Percentiles rank a stretch among this genome's conserved stretches.
phyloP scores from a whole-genome alignment of 2,329 filamentous ascomycete species.

The Apiospora kogelbergensis region DNA sequence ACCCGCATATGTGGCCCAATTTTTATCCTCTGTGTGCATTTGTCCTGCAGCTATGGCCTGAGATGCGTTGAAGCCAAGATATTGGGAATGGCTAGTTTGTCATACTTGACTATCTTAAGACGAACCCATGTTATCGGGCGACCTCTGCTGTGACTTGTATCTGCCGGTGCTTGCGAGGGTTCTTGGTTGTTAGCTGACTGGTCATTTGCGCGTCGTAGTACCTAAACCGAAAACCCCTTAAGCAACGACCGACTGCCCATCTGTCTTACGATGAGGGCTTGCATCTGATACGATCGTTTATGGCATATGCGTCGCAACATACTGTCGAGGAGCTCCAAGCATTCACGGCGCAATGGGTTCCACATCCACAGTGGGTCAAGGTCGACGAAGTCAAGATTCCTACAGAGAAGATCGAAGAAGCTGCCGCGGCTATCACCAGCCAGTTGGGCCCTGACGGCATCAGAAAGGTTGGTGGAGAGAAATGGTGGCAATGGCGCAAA shows the following conservation, averaged over 20 bases:
- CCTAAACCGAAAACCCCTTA: slow-evolving; percentile 72
- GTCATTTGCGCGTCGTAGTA: slow-evolving; percentile 56
- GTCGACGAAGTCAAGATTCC: slow-evolving; percentile 69
- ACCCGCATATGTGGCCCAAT: slow-evolving; percentile 4
- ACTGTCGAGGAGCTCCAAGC: slow-evolving; percentile 91
- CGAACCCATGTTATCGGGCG: not conserved
- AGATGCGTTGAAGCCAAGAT: not conserved
- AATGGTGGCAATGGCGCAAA: slow-evolving; percentile 89
- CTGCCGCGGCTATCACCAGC: slow-evolving; percentile 66
- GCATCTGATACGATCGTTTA: slow-evolving; percentile 81
- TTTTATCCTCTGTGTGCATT: not conserved
- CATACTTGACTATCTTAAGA: not conserved
- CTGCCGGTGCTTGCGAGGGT: not conserved
- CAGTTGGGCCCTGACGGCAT: slow-evolving; percentile 80
- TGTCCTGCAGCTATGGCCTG: not conserved
- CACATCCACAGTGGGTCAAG: slow-evolving; percentile 83
- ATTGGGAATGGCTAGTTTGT: not conserved
- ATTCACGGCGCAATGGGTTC: slow-evolving; percentile 91
- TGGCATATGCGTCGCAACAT: slow-evolving; percentile 81
- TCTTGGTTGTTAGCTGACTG: not conserved
- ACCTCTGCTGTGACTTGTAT: not conserved
- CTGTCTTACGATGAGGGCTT: slow-evolving; percentile 94
- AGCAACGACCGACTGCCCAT: slow-evolving; percentile 81
- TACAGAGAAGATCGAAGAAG: slow-evolving; percentile 59
- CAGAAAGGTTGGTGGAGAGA: slow-evolving; percentile 72